phyloP scores from a whole-genome alignment of 352 stramenopile genomes.

The Globisporangium solare region DNA sequence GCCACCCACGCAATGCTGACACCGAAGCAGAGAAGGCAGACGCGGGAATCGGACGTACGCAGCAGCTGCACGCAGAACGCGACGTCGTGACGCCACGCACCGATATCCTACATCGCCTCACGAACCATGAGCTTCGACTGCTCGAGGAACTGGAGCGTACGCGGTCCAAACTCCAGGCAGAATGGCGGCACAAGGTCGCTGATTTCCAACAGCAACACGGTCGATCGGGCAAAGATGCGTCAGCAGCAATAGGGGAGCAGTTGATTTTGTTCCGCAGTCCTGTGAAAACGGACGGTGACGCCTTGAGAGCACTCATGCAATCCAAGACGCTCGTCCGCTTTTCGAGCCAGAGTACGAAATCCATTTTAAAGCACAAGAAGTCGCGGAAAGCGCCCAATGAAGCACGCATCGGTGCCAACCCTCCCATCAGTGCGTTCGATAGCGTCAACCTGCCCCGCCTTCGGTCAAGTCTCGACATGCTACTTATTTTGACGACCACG shows the following conservation, averaged over 20 bases:
- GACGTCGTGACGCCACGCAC: slow-evolving; percentile 40
- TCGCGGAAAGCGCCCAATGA: neutral
- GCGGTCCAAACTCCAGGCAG: slow-evolving; percentile 51
- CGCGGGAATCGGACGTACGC: neutral
- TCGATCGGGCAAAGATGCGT: slow-evolving; percentile 8
- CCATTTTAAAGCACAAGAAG: slow-evolving; percentile 45
- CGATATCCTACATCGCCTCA: slow-evolving; percentile 62
- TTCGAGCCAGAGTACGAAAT: slow-evolving; percentile 39
- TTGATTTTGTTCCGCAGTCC: slow-evolving; percentile 32
- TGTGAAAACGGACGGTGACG: slow-evolving; percentile 10
- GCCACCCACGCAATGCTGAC: neutral
- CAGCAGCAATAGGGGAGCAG: slow-evolving; percentile 24
- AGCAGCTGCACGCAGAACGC: slow-evolving; percentile 1
- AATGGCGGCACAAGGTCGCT: slow-evolving; percentile 64
- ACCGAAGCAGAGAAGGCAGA: neutral
- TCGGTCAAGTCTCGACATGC: slow-evolving; percentile 49
- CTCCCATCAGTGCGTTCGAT: neutral
- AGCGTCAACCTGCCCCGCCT: slow-evolving; percentile 3
- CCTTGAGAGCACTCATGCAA: slow-evolving; percentile 33
- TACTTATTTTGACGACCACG: slow-evolving; percentile 63
- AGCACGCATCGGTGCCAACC: neutral
- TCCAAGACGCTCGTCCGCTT: slow-evolving; percentile 39
- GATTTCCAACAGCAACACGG: slow-evolving; percentile 43
- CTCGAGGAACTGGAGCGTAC: slow-evolving; percentile 78
- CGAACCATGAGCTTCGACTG: slow-evolving; percentile 71